phyloP scores from a whole-genome alignment of 2,329 filamentous ascomycete genomes.

The Fusarium pseudonygamai region DNA sequence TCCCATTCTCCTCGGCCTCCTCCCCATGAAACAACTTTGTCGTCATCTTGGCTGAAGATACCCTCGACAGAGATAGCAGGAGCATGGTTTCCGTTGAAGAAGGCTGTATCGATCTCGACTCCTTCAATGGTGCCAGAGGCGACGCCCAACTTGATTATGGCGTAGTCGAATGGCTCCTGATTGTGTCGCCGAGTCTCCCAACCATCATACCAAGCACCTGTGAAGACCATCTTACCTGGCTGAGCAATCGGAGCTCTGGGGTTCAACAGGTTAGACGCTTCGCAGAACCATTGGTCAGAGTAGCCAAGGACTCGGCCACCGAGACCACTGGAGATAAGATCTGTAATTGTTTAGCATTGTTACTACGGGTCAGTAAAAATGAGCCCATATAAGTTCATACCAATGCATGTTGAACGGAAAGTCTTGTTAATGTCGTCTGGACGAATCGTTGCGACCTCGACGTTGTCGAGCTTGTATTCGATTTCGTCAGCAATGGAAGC shows the following conservation, averaged over 20 bases:
- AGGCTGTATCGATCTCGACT: slow-evolving; percentile 82
- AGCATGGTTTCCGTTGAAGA: slow-evolving; percentile 85
- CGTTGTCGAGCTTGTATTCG: slow-evolving; percentile 65
- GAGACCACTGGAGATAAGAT: slow-evolving; percentile 68
- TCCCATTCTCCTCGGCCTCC: slow-evolving; percentile 73
- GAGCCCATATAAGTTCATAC: slow-evolving; percentile 51
- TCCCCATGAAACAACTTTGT: slow-evolving; percentile 71
- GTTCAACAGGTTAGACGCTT: slow-evolving; percentile 70
- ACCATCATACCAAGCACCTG: slow-evolving; percentile 76
- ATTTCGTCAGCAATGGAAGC: slow-evolving; percentile 54
- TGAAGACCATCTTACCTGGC: slow-evolving; percentile 74
- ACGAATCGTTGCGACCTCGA: slow-evolving; percentile 59
- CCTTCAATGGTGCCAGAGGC: slow-evolving; percentile 77
- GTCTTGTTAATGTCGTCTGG: slow-evolving; percentile 68
- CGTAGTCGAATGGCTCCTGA: slow-evolving; percentile 71
- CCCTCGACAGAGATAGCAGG: slow-evolving; percentile 82
- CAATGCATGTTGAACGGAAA: slow-evolving; percentile 69
- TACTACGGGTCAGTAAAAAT: background rate
- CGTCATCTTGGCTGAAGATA: slow-evolving; percentile 71
- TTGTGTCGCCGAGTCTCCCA: slow-evolving; percentile 77
- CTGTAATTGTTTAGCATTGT: slow-evolving; percentile 49
- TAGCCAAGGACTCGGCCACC: slow-evolving; percentile 72
- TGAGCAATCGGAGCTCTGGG: slow-evolving; percentile 70
- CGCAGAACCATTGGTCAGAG: slow-evolving; percentile 76
- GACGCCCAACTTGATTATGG: slow-evolving; percentile 72